Conservation (phyloP, 805 yeast genomes). For the Saturnispora silvae region DNA sequence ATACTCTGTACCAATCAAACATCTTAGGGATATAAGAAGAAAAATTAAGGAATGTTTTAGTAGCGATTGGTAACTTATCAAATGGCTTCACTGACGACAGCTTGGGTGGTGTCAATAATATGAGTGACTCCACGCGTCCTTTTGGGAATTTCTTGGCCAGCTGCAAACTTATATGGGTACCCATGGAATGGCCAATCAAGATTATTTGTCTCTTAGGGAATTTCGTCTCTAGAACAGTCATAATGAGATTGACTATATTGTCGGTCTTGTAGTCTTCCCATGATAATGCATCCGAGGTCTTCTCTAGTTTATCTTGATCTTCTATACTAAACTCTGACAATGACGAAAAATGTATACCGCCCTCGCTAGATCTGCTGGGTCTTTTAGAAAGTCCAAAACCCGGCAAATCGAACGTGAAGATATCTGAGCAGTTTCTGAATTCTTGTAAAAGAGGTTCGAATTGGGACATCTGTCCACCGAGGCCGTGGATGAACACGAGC, state of each 20-base stretch:
- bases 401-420: slow-evolving; percentile 71
- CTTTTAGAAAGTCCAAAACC: slow-evolving; percentile 64
- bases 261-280: slow-evolving; percentile 35
- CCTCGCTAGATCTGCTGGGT: slow-evolving; percentile 8
- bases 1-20: slow-evolving; percentile 44
- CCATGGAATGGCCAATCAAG: slow-evolving; percentile 48
- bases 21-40: slow-evolving; percentile 33
- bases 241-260: slow-evolving; percentile 30
- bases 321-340: slow-evolving; percentile 18
- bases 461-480: slow-evolving; percentile 85
- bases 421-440: slow-evolving; percentile 50
- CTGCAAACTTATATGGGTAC: slow-evolving; percentile 37
- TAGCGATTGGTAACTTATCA: slow-evolving; percentile 13
- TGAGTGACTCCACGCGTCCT: slow-evolving; percentile 35
- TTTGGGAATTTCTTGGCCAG: slow-evolving; percentile 29
- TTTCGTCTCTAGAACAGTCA: slow-evolving; percentile 28
- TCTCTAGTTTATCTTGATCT: slow-evolving; percentile 14
- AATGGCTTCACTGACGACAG: slow-evolving; percentile 8
- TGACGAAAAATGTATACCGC: slow-evolving; percentile 10
- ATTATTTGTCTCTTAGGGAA: slow-evolving; percentile 36
- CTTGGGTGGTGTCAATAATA: slow-evolving; percentile 39
- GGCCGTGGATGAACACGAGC: slow-evolving; percentile 67
- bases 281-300: slow-evolving; percentile 25
- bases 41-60: slow-evolving; percentile 19
- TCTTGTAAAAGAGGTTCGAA: slow-evolving; percentile 64